Evolutionary conservation across 306 rosid species (phyloP).

Genomic region (Fagus crenata): DNA sequence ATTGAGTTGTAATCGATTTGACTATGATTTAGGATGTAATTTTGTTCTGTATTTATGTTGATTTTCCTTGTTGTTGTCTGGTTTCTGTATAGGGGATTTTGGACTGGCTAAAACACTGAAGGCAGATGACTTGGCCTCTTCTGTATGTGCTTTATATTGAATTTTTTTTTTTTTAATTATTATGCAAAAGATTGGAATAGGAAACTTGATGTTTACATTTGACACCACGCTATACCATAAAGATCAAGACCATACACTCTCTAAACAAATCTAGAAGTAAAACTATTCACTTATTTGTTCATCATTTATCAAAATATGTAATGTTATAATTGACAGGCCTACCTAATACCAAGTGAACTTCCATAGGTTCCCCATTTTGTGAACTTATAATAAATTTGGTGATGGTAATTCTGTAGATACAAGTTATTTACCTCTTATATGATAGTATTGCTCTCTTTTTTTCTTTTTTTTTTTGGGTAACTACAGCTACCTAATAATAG

Average conservation of each 20-base stretch:
- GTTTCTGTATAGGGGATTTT: conserved; percentile 67
- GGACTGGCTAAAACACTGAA: conserved; percentile 98
- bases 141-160: conserved; percentile 58
- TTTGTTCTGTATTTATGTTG: conserved; percentile 25
- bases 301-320: neutral
- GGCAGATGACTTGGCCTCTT: conserved; percentile 97
- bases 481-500: neutral
- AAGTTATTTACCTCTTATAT: neutral
- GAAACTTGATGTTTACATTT: neutral
- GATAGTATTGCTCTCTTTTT: neutral
- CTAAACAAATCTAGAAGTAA: neutral
- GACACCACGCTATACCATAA: neutral
- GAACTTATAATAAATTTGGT: neutral
- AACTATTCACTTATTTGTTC: neutral
- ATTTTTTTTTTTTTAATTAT: conserved; percentile 5
- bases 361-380: neutral
- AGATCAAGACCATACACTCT: neutral
- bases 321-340: neutral
- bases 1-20: conserved; percentile 22
- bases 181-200: neutral
- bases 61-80: conserved; percentile 31
- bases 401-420: neutral
- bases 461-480: neutral
- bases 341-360: neutral
- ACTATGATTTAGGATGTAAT: neutral